These are phyloP conservation scores for Pichia sp. DNA, from an alignment of 1,139 yeast genomes.

Conservation along the genomic window DNA sequence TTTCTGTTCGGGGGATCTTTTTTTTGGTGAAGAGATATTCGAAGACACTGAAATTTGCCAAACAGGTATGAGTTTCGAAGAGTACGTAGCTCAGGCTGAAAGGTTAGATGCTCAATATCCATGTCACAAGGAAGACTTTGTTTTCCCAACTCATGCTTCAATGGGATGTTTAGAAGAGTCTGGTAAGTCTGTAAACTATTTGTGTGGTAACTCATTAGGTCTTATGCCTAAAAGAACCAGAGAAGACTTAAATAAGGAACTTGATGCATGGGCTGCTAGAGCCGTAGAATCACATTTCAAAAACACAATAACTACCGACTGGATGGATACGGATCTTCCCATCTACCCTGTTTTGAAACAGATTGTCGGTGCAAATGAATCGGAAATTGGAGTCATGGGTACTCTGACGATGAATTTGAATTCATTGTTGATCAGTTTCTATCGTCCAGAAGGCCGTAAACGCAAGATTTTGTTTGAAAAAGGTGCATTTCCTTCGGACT, in stretches of 20 bases:
- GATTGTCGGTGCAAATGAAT: slow-evolving; percentile 62
- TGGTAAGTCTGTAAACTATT: slow-evolving; percentile 35
- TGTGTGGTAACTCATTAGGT: slow-evolving; percentile 91
- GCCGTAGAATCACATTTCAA: slow-evolving; percentile 84
- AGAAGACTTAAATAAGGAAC: slow-evolving; percentile 51
- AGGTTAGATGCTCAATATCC: slow-evolving; percentile 13
- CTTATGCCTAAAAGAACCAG: slow-evolving; percentile 68
- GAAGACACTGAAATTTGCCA: no score
- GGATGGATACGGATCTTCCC: slow-evolving; percentile 84
- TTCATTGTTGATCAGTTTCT: slow-evolving; percentile 64
- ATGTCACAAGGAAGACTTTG: slow-evolving; percentile 16
- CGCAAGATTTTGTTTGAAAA: slow-evolving; percentile 71
- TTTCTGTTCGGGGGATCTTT: no score
- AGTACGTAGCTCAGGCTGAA: slow-evolving; percentile 10
- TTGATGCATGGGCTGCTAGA: slow-evolving; percentile 71
- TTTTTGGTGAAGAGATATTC: no score
- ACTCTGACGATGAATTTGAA: slow-evolving; percentile 76
- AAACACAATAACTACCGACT: slow-evolving; percentile 37
- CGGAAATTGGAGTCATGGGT: slow-evolving; percentile 84
- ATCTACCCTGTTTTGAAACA: slow-evolving; percentile 60
- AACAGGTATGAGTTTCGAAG: not conserved
- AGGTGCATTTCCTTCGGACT: slow-evolving; percentile 88
- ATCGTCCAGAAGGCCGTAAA: slow-evolving; percentile 50
- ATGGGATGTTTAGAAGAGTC: slow-evolving; percentile 17
- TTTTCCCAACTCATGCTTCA: slow-evolving; percentile 23